Evolutionary conservation across 2,329 filamentous ascomycete genomes (phyloP), one percentile per base, ranked within the genome.

Genomic region (Lizonia empirigonia): DNA sequence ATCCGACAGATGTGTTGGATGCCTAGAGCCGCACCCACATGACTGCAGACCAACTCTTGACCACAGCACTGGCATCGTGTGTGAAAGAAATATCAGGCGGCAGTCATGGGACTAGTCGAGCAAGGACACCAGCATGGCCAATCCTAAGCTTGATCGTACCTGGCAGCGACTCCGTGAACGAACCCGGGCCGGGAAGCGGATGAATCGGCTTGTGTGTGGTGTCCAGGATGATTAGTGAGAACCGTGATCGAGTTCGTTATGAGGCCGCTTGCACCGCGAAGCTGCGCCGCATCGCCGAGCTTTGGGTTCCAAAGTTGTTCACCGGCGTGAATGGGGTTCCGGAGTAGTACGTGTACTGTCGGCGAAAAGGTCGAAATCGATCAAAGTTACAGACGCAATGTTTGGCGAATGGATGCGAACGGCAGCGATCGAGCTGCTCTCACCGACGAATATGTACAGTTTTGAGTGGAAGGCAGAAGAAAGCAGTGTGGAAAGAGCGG

Each of bases 401-500:
- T 23, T 18, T 37, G 22, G 30, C 33, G 15, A 12, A 13, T 32
- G 13, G 9, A 32, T 4, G n/a, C 33, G 48, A 38, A 49, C 30
- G 34, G 59, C 64, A 56, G 62, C 55, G 50, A 40, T 52, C 9
- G 23, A 52, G 38, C 37, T 38, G 63, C 59, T 63, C 65, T 69
- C 68, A 71, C 68, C 68, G 67, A 67, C 62, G 52, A 48, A 44
- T 36, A 36, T 39, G 55, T 32, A 44, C 30, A 40, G 40, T 47
- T 44, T 26, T 42, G 20, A 47, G 41, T 46, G 49, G 36, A 35
- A 35, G 27, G 36, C 44, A 41, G 33, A 44, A 52, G 44, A 26
- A 45, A 55, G 53, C 48, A 46, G 40, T 42, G 35, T 45, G 29
- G 40, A 68, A 69, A 60, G 55, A 60, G 66, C 66, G 67, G 65